Evolutionary conservation across 495 filamentous ascomycete genomes (phyloP).

Genomic region (Trichocladium uniseriatum): DNA sequence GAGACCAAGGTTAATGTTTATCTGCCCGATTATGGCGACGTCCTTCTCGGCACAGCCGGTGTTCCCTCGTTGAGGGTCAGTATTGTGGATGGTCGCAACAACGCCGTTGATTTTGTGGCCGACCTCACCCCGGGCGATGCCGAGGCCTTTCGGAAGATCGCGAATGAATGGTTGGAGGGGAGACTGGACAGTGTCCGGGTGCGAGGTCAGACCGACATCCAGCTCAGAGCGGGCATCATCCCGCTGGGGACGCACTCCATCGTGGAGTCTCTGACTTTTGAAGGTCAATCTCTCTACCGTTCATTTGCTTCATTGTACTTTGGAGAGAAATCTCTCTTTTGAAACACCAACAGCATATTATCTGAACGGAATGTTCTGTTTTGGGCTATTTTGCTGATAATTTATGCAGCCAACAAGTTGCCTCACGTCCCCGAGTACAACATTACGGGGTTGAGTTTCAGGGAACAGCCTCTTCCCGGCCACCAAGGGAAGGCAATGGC

Average conservation of each 20-base stretch:
- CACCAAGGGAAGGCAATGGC: slow-evolving; percentile 52
- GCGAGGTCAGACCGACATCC: slow-evolving; percentile 57
- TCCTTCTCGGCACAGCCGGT: slow-evolving; percentile 65
- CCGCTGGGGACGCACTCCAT: slow-evolving; percentile 63
- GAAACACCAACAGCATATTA: slow-evolving; percentile 8
- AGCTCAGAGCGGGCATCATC: slow-evolving; percentile 68
- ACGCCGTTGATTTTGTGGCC: slow-evolving; percentile 65
- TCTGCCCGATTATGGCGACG: slow-evolving; percentile 72
- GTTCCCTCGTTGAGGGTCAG: slow-evolving; percentile 64
- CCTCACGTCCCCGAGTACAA: slow-evolving; percentile 70
- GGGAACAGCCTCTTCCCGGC: slow-evolving; percentile 49
- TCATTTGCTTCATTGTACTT: slow-evolving; percentile 45
- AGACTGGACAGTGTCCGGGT: slow-evolving; percentile 57
- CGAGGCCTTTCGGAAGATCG: slow-evolving; percentile 69
- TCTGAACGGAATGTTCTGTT: background rate
- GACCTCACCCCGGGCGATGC: slow-evolving; percentile 66
- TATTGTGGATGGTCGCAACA: slow-evolving; percentile 67
- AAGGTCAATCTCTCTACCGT: slow-evolving; percentile 63
- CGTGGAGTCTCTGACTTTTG: slow-evolving; percentile 60
- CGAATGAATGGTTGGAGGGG: slow-evolving; percentile 80
- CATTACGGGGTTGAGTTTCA: slow-evolving; percentile 65
- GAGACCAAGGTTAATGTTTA: slow-evolving; percentile 65
- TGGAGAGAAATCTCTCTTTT: slow-evolving; percentile 39
- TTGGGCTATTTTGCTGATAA: slow-evolving; percentile 22
- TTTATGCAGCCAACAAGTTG: slow-evolving; percentile 48